A percentile compares a stretch with the other conserved stretches of the same genome.
Evolutionary conservation across 352 stramenopile species (phyloP).

Genomic region (Sclerospora graminicola): DNA sequence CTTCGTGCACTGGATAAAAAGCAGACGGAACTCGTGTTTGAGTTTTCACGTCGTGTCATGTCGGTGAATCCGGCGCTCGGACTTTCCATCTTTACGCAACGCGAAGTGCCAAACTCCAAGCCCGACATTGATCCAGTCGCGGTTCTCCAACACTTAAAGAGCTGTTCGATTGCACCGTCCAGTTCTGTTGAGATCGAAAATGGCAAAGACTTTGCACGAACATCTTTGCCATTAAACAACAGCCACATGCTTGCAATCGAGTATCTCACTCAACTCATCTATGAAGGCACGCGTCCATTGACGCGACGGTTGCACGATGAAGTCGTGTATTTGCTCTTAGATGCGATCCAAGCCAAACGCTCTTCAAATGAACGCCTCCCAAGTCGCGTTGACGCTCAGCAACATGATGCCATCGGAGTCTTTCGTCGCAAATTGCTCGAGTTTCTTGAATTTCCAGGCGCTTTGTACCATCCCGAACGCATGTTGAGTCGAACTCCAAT

Average conservation of each 20-base stretch:
- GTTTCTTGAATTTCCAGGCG: conserved; percentile 47
- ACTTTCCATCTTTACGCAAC: conserved; percentile 71
- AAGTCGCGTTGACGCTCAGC: conserved; percentile 40
- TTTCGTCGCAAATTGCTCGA: conserved; percentile 52
- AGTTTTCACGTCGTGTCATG: conserved; percentile 69
- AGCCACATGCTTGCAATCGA: conserved; percentile 67
- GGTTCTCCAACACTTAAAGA: conserved; percentile 63
- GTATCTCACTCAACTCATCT: conserved; percentile 70
- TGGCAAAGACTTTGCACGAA: conserved; percentile 6
- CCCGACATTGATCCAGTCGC: conserved; percentile 55
- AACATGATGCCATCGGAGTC: conserved; percentile 42
- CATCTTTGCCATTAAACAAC: conserved; percentile 38
- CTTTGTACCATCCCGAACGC: conserved; percentile 63
- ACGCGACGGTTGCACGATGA: conserved; percentile 60
- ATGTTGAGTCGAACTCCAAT: conserved; percentile 64
- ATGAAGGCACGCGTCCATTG: conserved; percentile 21
- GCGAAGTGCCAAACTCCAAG: conserved; percentile 30
- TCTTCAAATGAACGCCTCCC: conserved; percentile 27
- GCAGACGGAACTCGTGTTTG: conserved; percentile 63
- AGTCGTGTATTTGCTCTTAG: conserved; percentile 65
- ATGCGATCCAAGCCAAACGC: conserved; percentile 46
- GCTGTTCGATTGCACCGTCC: conserved; percentile 21
- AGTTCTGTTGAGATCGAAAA: not conserved
- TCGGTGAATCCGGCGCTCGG: conserved; percentile 40
- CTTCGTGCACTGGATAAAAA: conserved; percentile 50